Evolutionary conservation across 2,329 filamentous ascomycete species (phyloP).

Genomic region (Zarea fungicola): DNA sequence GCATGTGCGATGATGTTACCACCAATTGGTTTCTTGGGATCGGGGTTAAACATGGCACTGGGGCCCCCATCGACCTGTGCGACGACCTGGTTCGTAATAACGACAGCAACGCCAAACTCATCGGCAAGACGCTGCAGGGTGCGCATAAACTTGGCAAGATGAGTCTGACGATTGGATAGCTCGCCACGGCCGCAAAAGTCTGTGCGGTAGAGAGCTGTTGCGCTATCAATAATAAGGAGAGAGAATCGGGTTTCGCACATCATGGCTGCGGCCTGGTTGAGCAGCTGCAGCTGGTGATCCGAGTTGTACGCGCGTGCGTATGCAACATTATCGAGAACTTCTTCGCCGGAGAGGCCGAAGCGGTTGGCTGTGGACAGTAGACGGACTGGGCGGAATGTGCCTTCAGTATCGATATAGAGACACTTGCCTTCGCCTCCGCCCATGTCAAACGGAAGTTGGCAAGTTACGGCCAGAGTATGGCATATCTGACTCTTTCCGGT

Average conservation of each 20-base stretch:
- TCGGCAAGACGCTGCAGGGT: constrained; percentile 72
- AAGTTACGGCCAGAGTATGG: constrained; percentile 96
- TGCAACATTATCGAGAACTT: constrained; percentile 96
- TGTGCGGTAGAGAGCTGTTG: constrained; percentile 90
- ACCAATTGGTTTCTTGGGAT: constrained; percentile 98
- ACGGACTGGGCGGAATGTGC: constrained; percentile 90
- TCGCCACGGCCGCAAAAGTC: constrained; percentile 97
- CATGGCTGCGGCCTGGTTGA: constrained; percentile 95
- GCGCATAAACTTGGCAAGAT: constrained; percentile 84
- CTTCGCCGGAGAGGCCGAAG: constrained; percentile 91
- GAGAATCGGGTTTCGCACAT: constrained; percentile 99
- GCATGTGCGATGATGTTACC: constrained; percentile 99
- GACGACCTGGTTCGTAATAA: constrained; percentile 98
- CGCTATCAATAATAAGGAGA: constrained; percentile 90
- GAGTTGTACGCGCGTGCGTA: constrained; percentile 98
- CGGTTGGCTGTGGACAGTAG: constrained; percentile 87
- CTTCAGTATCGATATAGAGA: constrained; percentile 96
- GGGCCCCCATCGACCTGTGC: constrained; percentile 96
- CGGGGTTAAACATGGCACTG: constrained; percentile 97
- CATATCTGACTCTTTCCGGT: constrained; percentile 99
- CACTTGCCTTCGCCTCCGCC: constrained; percentile 97
- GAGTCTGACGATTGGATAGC: constrained; percentile 85
- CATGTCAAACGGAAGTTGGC: constrained; percentile 97
- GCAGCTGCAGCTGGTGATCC: constrained; percentile 90
- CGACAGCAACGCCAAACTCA: constrained; percentile 92